phyloP scores from a whole-genome alignment of 2,329 filamentous ascomycete genomes.

The Trichothecium roseum region DNA sequence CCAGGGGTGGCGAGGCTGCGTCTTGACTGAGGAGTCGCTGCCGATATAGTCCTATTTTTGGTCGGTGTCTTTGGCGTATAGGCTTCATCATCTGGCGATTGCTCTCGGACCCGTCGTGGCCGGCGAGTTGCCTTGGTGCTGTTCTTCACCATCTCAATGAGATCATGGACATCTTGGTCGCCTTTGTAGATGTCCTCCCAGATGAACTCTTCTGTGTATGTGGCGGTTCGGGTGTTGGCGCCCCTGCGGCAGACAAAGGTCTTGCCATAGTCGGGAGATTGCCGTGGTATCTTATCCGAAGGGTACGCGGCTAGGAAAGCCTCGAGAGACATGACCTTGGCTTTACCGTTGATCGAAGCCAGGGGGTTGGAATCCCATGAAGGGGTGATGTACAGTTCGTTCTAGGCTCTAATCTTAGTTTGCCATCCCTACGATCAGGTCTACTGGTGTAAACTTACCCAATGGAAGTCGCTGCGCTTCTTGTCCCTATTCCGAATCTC shows the following conservation, averaged over 20 bases:
- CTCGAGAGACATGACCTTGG: constrained; percentile 63
- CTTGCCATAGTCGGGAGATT: constrained; percentile 67
- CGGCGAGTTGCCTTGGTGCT: constrained; percentile 58
- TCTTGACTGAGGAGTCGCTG: constrained; percentile 19
- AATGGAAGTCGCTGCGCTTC: constrained; percentile 70
- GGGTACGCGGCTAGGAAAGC: constrained; percentile 62
- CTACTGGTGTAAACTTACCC: constrained; percentile 30
- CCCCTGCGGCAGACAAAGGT: constrained; percentile 83
- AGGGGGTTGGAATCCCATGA: constrained; percentile 82
- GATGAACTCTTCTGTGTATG: constrained; percentile 81
- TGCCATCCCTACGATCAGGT: background rate
- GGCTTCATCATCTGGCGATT: constrained; percentile 18
- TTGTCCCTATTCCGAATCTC: constrained; percentile 78
- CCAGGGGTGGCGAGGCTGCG: constrained; percentile 18
- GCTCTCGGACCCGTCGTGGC: constrained; percentile 18
- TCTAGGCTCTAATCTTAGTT: constrained; percentile 30
- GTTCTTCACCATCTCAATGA: constrained; percentile 58
- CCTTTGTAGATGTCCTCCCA: constrained; percentile 80
- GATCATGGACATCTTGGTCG: constrained; percentile 48
- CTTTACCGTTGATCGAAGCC: constrained; percentile 82
- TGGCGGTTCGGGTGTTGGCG: constrained; percentile 79
- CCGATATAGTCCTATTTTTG: constrained; percentile 18
- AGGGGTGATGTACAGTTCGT: constrained; percentile 85
- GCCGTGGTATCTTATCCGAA: constrained; percentile 61
- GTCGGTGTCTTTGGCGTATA: constrained; percentile 28